Evolutionary conservation across 306 rosid species (phyloP).

Genomic region (Prunus davidiana): DNA sequence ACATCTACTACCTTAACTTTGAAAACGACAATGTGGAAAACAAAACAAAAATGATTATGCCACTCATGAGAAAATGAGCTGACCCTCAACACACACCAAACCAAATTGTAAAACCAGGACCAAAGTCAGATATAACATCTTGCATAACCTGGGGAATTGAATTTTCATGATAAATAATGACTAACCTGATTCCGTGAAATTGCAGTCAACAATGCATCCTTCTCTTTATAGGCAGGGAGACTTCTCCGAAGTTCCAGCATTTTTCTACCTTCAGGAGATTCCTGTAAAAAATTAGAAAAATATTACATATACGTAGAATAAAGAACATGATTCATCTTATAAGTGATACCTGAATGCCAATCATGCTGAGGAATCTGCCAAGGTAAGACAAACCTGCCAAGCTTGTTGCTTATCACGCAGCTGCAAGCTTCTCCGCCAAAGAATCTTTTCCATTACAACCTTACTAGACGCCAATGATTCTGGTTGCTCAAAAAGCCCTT

Average conservation of each 20-base stretch:
- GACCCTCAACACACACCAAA: neutral
- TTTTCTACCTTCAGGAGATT: constrained; percentile 70
- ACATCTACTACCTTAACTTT: neutral
- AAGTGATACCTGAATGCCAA: neutral
- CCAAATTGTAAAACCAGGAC: neutral
- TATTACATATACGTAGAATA: neutral
- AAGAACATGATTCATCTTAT: neutral
- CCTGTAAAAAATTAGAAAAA: constrained; percentile 32
- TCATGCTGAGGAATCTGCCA: neutral
- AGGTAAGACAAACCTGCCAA: constrained; percentile 68
- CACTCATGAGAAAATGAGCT: neutral
- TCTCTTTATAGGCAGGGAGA: constrained; percentile 86
- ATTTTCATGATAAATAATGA: neutral
- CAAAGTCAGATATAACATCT: neutral
- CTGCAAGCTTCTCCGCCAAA: constrained; percentile 56
- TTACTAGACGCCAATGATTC: constrained; percentile 64
- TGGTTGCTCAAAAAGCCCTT: constrained; percentile 83
- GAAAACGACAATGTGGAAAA: neutral
- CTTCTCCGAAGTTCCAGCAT: constrained; percentile 73
- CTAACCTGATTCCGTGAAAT: constrained; percentile 77
- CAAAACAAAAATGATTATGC: neutral
- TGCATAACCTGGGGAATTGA: neutral
- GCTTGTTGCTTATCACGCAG: constrained; percentile 65
- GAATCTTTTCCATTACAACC: constrained; percentile 54
- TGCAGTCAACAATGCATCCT: constrained; percentile 65